These are phyloP conservation scores for Naganishia sp. DNA, from an alignment of 1,284 basidiomycete species.

Conservation along the genomic window DNA sequence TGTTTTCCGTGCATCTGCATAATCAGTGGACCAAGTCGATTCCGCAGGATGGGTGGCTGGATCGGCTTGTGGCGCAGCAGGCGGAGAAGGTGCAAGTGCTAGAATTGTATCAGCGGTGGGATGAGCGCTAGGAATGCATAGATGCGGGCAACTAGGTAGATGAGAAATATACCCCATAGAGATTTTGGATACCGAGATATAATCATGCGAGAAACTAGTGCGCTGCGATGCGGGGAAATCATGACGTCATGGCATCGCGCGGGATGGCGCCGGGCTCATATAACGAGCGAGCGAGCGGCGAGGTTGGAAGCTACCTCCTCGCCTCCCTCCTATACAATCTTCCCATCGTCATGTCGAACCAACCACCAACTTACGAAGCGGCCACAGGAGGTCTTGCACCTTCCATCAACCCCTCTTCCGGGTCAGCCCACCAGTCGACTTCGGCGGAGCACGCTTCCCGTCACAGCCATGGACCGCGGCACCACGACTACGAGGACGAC, in stretches of 20 bases:
- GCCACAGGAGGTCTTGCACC: constrained; percentile 4
- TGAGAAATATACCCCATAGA: background rate
- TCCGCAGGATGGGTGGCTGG: constrained; percentile 75
- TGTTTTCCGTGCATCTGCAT: constrained; percentile 86
- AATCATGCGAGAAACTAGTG: too few species aligned
- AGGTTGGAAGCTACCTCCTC: too few species aligned
- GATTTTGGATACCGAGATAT: too few species aligned
- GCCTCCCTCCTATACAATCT: too few species aligned
- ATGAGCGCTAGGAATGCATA: background rate
- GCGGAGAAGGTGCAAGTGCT: constrained; percentile 51
- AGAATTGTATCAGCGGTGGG: constrained; percentile 29
- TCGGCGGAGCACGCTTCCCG: background rate
- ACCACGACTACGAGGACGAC: constrained; percentile 25
- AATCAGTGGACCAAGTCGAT: constrained; percentile 88
- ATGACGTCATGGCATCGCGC: constrained; percentile 15
- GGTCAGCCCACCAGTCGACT: background rate
- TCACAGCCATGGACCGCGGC: constrained; percentile 1
- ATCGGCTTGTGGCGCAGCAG: constrained; percentile 67
- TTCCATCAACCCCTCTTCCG: constrained; percentile 13
- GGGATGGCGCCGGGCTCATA: background rate
- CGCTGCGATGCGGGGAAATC: too few species aligned
- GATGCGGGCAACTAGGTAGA: background rate
- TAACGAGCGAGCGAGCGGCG: too few species aligned
- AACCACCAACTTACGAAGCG: constrained; percentile 29
- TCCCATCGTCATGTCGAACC: constrained; percentile 16